Conservation (phyloP, 1,139 yeast species). For the Waltiozyma sp. region DNA sequence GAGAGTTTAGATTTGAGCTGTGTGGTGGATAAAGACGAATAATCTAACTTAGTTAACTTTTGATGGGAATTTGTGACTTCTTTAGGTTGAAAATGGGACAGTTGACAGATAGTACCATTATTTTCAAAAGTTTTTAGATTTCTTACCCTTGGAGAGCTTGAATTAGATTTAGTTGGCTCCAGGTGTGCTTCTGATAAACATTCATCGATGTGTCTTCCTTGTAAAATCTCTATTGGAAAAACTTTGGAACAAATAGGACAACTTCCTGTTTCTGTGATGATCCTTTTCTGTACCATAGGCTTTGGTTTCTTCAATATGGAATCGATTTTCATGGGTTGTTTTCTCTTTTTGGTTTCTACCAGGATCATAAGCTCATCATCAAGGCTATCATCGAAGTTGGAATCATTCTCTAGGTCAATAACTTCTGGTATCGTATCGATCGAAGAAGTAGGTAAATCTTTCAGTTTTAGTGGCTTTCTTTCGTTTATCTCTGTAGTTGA, state of each 20-base stretch:
- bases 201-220: conserved; percentile 57
- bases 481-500: conserved; percentile 1
- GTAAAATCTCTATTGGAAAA: conserved; percentile 48
- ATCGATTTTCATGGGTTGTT: conserved; percentile 5
- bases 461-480: conserved; percentile 2
- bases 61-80: conserved; percentile 4
- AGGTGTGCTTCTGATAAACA: conserved; percentile 34
- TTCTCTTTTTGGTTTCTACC: conserved; percentile 12
- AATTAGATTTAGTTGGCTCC: not conserved
- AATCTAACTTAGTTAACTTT: conserved; percentile 51
- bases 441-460: not conserved
- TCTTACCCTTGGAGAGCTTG: conserved; percentile 6
- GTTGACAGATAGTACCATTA: not conserved
- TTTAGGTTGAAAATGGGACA: conserved; percentile 3
- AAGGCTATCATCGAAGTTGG: conserved; percentile 12
- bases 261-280: conserved; percentile 25
- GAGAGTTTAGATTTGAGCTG: conserved; percentile 53
- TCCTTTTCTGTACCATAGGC: conserved; percentile 1
- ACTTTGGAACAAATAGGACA: conserved; percentile 64
- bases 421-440: conserved; percentile 4
- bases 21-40: conserved; percentile 44
- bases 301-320: conserved; percentile 7
- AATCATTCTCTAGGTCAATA: conserved; percentile 8
- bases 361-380: conserved; percentile 18
- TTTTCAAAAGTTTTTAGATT: not conserved